These are phyloP conservation scores for Dactylellina leptospora DNA, from an alignment of 2,329 filamentous ascomycete species.

Conservation along the genomic window DNA sequence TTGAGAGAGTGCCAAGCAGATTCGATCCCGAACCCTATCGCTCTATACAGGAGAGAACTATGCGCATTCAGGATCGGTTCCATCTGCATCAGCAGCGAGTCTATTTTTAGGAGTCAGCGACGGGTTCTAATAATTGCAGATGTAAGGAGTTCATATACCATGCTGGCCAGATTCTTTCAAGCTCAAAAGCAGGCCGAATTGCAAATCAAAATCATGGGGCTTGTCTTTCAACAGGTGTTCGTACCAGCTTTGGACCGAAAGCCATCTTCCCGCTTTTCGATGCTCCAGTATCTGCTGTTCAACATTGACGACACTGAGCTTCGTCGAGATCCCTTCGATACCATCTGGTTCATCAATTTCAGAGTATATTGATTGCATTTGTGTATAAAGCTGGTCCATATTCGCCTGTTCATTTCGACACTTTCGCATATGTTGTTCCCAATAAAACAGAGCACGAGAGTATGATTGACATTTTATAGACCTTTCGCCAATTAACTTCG, in stretches of 20 bases:
- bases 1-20: conserved; percentile 89
- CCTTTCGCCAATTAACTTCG: conserved; percentile 78
- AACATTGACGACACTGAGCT: conserved; percentile 84
- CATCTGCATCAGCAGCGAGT: conserved; percentile 85
- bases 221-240: conserved; percentile 85
- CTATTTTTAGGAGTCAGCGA: conserved; percentile 63
- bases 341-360: conserved; percentile 98
- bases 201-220: conserved; percentile 78
- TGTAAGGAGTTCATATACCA: conserved; percentile 66
- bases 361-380: conserved; percentile 90
- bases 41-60: conserved; percentile 61
- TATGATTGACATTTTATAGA: conserved; percentile 95
- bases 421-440: conserved; percentile 86
- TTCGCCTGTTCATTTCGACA: conserved; percentile 64
- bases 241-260: conserved; percentile 96
- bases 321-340: conserved; percentile 89
- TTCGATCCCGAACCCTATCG: conserved; percentile 86
- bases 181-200: conserved; percentile 84
- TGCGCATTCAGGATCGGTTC: conserved; percentile 72
- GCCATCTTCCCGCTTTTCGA: conserved; percentile 90
- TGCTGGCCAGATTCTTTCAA: conserved; percentile 95
- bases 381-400: conserved; percentile 73
- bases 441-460: conserved; percentile 88
- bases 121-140: background rate
- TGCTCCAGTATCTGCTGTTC: conserved; percentile 94